Conservation (phyloP, 129 eudicot species). For the Chrysanthemum seticuspe region DNA sequence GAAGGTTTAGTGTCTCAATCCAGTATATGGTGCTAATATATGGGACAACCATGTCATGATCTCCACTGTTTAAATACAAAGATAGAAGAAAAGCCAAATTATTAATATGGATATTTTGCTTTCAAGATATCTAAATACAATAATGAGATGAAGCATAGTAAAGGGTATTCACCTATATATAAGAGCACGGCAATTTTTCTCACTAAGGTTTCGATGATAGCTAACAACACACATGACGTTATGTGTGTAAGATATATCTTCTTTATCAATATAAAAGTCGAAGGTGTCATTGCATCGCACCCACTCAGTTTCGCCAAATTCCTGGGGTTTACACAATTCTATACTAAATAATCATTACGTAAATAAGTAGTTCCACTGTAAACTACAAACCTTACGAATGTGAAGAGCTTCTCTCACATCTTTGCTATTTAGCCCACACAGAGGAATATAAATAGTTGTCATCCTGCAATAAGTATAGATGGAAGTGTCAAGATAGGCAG, state of each 20-base stretch:
- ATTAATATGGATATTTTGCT: neutral
- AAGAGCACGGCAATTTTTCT: slow-evolving; percentile 26
- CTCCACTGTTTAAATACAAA: slow-evolving; percentile 27
- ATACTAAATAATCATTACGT: neutral
- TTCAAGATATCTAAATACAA: neutral
- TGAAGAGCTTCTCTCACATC: slow-evolving; percentile 27
- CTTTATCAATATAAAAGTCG: neutral
- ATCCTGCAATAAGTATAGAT: neutral
- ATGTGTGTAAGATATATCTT: slow-evolving; percentile 8
- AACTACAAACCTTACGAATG: slow-evolving; percentile 26
- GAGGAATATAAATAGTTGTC: slow-evolving; percentile 19
- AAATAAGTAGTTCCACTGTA: neutral
- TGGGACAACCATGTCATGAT: slow-evolving; percentile 34
- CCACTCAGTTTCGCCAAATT: slow-evolving; percentile 19
- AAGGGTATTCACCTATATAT: slow-evolving; percentile 22
- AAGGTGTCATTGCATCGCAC: slow-evolving; percentile 23
- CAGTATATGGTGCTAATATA: slow-evolving; percentile 13
- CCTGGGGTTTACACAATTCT: slow-evolving; percentile 16
- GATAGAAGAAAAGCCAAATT: neutral
- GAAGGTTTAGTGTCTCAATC: slow-evolving; percentile 7
- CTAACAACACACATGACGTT: slow-evolving; percentile 9
- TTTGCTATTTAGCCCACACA: slow-evolving; percentile 33
- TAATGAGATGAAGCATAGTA: neutral
- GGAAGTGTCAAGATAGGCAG: neutral
- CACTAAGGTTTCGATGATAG: slow-evolving; percentile 23